phyloP scores from a whole-genome alignment of 2,329 filamentous ascomycete genomes.

The Monosporascus sp. region DNA sequence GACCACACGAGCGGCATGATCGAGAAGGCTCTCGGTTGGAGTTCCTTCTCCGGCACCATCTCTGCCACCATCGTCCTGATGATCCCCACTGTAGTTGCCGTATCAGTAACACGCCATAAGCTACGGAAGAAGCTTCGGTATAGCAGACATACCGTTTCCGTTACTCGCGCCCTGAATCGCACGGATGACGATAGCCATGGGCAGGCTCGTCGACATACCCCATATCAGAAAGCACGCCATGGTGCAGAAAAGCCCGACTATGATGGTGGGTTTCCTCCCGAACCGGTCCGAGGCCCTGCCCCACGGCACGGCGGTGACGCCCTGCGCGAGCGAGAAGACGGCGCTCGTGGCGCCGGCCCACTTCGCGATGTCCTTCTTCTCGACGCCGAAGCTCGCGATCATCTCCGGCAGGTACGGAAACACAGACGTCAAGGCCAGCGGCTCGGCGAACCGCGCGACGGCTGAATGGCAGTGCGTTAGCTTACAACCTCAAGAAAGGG shows the following conservation, averaged over 20 bases:
- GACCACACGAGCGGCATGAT: constrained; percentile 91
- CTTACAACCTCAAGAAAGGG: constrained; percentile 12
- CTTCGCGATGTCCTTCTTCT: constrained; percentile 66
- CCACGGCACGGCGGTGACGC: constrained; percentile 67
- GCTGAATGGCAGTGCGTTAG: constrained; percentile 43
- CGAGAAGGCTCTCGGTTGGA: constrained; percentile 85
- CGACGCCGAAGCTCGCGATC: constrained; percentile 72
- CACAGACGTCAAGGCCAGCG: constrained; percentile 65
- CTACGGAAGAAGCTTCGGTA: neutral
- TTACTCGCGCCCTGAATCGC: constrained; percentile 79
- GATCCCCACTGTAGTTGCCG: constrained; percentile 63
- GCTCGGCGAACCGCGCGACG: constrained; percentile 74
- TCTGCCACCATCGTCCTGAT: constrained; percentile 89
- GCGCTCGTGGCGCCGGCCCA: constrained; percentile 74
- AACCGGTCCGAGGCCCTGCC: constrained; percentile 70
- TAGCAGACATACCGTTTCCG: constrained; percentile 60
- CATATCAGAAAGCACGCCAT: constrained; percentile 78
- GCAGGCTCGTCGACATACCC: constrained; percentile 73
- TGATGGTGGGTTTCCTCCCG: constrained; percentile 77
- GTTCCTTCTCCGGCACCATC: constrained; percentile 78
- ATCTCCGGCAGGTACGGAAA: constrained; percentile 72
- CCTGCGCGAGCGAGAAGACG: constrained; percentile 67
- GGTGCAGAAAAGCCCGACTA: constrained; percentile 67
- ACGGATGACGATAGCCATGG: constrained; percentile 74
- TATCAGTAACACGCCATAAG: constrained; percentile 6